Evolutionary conservation across 2,329 filamentous ascomycete species (phyloP), one percentile per base, ranked within the genome.

Genomic region (Bisporella sp.): DNA sequence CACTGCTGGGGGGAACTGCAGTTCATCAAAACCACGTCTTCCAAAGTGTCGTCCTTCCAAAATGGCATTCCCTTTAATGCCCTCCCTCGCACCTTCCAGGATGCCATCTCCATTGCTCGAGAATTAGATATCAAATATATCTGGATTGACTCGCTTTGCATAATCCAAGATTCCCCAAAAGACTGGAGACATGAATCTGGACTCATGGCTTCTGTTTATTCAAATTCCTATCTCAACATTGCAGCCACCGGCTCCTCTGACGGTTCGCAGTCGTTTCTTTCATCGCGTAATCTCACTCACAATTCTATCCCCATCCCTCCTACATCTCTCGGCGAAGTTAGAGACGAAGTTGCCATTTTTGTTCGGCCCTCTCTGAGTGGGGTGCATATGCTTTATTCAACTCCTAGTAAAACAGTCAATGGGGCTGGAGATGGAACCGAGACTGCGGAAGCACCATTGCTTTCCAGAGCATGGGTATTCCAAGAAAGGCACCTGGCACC

Each of bases 191-290:
- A 21, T 57, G 53, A 47, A 30, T 58, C 12, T 54, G 58, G 58
- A 58, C 58, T 45, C 53, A 60, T 31, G 46, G 53, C 21, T 44
- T 60, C 37, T 55, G 57, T 41, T 40, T 64, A 64, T 46, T 48
- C 48, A 30, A 50, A 56, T 37, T 51, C 58, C 7, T 49, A 53
- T 29, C 51, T 64, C n/a, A 59, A 56, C 4, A 51, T 64, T 40
- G 41, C 28, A 46, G 55, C 55, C 39, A 51, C 43, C 13, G 31
- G 29, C 43, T 45, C 43, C n/a, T 31, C 31, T 31, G 43, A 39
- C n/a, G 35, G 35, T 39, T n/a, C 35, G 2, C 29, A 9, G 33
- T 6, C 2, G 33, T 45, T 32, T 31, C 43, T 45, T 45, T 45
- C 35, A 39, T 39, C 35, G n/a, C 8, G 35, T 39, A n/a, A 3